Evolutionary conservation across 2,329 filamentous ascomycete genomes (phyloP).

Genomic region (Simplicillium aogashimaense): DNA sequence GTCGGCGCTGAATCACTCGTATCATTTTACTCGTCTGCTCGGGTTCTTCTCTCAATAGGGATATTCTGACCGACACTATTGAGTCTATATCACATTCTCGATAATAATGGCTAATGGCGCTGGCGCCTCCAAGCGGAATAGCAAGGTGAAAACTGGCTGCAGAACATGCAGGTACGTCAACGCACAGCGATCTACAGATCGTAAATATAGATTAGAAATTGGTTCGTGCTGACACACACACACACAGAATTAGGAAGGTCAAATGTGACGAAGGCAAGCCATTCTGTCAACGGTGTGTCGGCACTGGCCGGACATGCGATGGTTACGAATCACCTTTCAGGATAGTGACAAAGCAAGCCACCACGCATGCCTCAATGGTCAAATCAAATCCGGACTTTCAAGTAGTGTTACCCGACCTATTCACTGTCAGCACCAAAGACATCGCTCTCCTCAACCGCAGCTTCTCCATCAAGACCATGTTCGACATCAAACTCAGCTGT

Average conservation of each 20-base stretch:
- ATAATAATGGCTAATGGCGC: too few species aligned
- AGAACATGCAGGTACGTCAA: constrained; percentile 29
- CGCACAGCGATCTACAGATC: too few species aligned
- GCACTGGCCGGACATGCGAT: constrained; percentile 29
- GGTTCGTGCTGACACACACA: constrained; percentile 9
- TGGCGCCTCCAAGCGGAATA: too few species aligned
- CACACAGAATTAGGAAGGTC: constrained; percentile 22
- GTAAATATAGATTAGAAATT: too few species aligned
- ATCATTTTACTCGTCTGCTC: too few species aligned
- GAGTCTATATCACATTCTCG: too few species aligned
- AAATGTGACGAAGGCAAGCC: constrained; percentile 28
- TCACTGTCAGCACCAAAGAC: constrained; percentile 14
- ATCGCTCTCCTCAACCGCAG: constrained; percentile 24
- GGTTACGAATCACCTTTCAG: constrained; percentile 24
- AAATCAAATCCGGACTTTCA: constrained; percentile 4
- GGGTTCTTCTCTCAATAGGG: too few species aligned
- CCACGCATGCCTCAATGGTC: too few species aligned
- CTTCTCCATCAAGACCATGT: constrained; percentile 31
- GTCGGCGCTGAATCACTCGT: too few species aligned
- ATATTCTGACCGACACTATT: too few species aligned
- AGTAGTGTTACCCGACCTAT: constrained; percentile 10
- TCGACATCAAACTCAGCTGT: constrained; percentile 25
- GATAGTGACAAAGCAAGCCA: background rate
- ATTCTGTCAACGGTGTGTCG: constrained; percentile 22
- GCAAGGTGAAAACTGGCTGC: constrained; percentile 28